Evolutionary conservation across 202 grass and related monocot species (phyloP), one percentile per base, ranked within the genome.

Genomic region (Hordeum pubiflorum): DNA sequence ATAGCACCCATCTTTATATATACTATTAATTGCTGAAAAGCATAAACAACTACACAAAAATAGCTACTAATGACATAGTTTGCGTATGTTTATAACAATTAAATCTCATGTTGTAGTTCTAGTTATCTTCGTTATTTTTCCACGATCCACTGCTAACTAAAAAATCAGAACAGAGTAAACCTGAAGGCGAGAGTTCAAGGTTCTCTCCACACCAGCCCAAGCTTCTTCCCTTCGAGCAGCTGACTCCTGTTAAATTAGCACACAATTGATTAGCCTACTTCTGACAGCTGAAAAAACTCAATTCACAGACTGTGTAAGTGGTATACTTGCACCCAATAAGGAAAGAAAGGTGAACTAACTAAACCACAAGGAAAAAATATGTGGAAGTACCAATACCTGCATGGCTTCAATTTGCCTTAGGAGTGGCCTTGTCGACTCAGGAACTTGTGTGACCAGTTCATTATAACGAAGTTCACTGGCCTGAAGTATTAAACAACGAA

Each of bases 351-450:
- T 79, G 24, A 86, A 85, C 63, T 64, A 63, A 62, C 40, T 34
- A 62, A 20, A 82, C 41, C 5, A 41, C 59, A 79, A 58, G 58
- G 68, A 58, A 58, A 74, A 74, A 69, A 11, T 37, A 69, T 59
- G 69, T 37, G 54, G 59, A 83, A 80, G 10, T 34, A 70, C 38
- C 67, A 63, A 31, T 84, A 99, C 97, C 97, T 99, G 97, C 92
- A 99, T 96, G 48, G 97, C 97, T 92, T 99, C 97, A 75, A 99
- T 96, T 84, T 99, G 97, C 79, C 97, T 91, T 62, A 99, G 80
- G 52, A 99, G 97, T 60, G 97, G 97, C 22, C 91, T 91, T 54
- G 97, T 99, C 65, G 97, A 99, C 27, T 99, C 92, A 32, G 97
- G 97, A 87, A 99, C 93, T 88, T 99, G 97, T 64, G 97, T 96